Evolutionary conservation across 2,329 filamentous ascomycete species (phyloP).

Genomic region (Xylaria sp.): DNA sequence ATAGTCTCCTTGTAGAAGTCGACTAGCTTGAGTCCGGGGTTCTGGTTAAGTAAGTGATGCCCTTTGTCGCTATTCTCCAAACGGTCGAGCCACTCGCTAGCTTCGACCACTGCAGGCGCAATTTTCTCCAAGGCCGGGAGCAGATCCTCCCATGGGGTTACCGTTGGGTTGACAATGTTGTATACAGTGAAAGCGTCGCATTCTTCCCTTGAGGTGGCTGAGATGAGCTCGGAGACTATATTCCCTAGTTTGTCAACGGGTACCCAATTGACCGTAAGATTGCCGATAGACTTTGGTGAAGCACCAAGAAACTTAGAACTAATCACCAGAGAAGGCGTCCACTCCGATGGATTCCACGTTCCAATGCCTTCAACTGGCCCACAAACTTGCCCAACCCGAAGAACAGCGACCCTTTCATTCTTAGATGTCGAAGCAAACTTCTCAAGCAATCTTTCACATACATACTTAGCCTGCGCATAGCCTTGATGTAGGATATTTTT

Average conservation of each 20-base stretch:
- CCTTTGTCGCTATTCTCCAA: conserved; percentile 21
- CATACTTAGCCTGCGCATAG: conserved; percentile 44
- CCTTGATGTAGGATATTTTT: conserved; percentile 39
- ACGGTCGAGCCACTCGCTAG: conserved; percentile 12
- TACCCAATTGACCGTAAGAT: conserved; percentile 36
- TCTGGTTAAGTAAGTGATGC: conserved; percentile 13
- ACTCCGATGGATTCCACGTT: conserved; percentile 39
- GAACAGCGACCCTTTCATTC: conserved; percentile 10
- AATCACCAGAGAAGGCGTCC: conserved; percentile 39
- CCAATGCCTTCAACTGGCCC: conserved; percentile 36
- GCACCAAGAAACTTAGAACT: conserved; percentile 40
- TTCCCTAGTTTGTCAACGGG: conserved; percentile 38
- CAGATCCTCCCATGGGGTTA: conserved; percentile 18
- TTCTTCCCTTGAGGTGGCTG: neutral
- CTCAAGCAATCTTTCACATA: conserved; percentile 43
- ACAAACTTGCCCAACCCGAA: conserved; percentile 41
- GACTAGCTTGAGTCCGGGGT: conserved; percentile 13
- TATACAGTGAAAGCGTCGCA: conserved; percentile 14
- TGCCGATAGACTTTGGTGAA: conserved; percentile 29
- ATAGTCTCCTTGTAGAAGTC: conserved; percentile 14
- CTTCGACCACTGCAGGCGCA: conserved; percentile 2
- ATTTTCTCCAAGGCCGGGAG: conserved; percentile 8
- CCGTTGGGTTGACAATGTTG: conserved; percentile 22
- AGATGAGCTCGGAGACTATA: conserved; percentile 31
- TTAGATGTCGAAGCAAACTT: conserved; percentile 21